Base-by-base conservation (phyloP, 169 alveolate species). In the Plasmodium berghei region DNA sequence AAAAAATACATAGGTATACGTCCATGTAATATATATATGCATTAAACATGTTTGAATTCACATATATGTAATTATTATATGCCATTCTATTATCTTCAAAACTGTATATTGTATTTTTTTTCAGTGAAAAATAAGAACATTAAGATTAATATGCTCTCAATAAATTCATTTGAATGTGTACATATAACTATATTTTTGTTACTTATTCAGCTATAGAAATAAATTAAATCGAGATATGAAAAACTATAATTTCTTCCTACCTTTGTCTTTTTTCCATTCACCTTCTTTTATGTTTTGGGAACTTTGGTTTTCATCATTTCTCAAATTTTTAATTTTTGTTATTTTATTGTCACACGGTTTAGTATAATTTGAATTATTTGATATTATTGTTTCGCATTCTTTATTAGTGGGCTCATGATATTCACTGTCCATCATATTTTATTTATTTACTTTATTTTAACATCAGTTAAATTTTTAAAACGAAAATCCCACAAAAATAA, bases 371-470 rank as follows among this genome's bases (percentile, higher is more conserved):
- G 66, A 62, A 40, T 40, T 9, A 42, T 45, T 45, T 56, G 22
- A 14, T 24, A 49, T 42, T 63, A 26, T 62, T 49, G 58, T 40
- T 77, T 69, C 77, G 26, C 45, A 9, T 63, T 67, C 34, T 77
- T 56, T 77, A 69, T 64, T 55, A n/a, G 18, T 49, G 46, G 66
- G 77, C 49, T 62, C 73, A 63, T 77, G 77, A 45, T 63, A 77
- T 77, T 77, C 89, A 48, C 49, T 77, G 52, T 77, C 89, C 74
- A 63, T 69, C 89, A 63, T 75, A 46, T 63, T 74, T 46, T 67
- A n/a, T 67, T 67, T 69, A 18, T 58, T 69, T 22, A 6, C 10
- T 75, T 75, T 75, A 18, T 16, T 66, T 75, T 56, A 75, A 75
- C 89, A 63, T 28, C 77, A 75, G 67, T 58, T 56, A 56, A 75